Conservation (phyloP, 2,329 filamentous ascomycete genomes). For the Ceratocystis destructans region DNA sequence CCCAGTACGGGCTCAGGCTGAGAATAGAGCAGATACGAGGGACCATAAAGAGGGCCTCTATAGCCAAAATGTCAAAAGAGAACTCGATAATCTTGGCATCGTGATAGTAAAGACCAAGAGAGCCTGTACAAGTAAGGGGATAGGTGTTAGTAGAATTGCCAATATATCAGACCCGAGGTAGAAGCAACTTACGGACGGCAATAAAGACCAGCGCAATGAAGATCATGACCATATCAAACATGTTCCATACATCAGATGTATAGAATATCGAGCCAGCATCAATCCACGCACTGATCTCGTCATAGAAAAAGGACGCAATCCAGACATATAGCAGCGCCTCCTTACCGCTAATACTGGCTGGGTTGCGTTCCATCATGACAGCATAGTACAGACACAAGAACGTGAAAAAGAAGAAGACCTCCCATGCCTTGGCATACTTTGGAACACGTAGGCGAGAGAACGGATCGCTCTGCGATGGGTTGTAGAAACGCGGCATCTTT, state of each 20-base stretch:
- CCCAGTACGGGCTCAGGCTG: slow-evolving; percentile 80
- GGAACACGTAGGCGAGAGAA: slow-evolving; percentile 67
- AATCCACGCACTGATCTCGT: slow-evolving; percentile 70
- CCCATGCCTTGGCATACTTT: slow-evolving; percentile 71
- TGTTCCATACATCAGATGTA: slow-evolving; percentile 67
- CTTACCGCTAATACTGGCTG: slow-evolving; percentile 48
- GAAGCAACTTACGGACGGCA: slow-evolving; percentile 46
- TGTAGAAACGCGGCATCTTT: slow-evolving; percentile 68
- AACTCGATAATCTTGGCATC: slow-evolving; percentile 52
- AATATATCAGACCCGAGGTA: slow-evolving; percentile 2
- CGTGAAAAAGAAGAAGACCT: slow-evolving; percentile 64
- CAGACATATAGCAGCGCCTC: slow-evolving; percentile 71
- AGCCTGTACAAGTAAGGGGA: slow-evolving; percentile 33
- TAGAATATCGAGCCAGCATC: slow-evolving; percentile 84
- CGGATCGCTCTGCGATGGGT: slow-evolving; percentile 50
- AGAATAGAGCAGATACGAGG: slow-evolving; percentile 79
- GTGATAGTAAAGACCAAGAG: slow-evolving; percentile 49
- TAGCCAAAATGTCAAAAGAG: slow-evolving; percentile 76
- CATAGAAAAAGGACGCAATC: slow-evolving; percentile 77
- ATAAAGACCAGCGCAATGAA: slow-evolving; percentile 58
- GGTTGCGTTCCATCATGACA: slow-evolving; percentile 64
- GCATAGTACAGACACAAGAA: slow-evolving; percentile 73
- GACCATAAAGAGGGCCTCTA: slow-evolving; percentile 82
- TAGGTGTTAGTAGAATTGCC: background rate
- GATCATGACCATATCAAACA: slow-evolving; percentile 63